These are phyloP conservation scores for Ophiosphaerella korrae DNA, from an alignment of 2,329 filamentous ascomycete species.

Conservation along the genomic window DNA sequence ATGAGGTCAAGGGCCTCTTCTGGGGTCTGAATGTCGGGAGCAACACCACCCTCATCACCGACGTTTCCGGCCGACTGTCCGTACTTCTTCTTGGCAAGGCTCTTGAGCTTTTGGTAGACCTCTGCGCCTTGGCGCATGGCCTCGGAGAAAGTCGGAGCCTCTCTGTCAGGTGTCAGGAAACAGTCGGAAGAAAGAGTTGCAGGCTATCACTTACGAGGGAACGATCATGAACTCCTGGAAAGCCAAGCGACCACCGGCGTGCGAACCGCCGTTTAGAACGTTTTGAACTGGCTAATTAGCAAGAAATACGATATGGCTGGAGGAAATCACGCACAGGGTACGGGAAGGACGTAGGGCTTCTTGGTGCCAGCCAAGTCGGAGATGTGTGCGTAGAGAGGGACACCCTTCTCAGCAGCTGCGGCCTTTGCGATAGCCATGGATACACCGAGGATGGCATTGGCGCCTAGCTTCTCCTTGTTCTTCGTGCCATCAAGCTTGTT, in stretches of 20 bases:
- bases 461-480: conserved; percentile 65
- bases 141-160: conserved; percentile 90
- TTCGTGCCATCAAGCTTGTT: conserved; percentile 60
- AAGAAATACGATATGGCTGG: conserved; percentile 15
- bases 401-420: conserved; percentile 59
- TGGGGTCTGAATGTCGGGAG: conserved; percentile 95
- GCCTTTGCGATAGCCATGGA: conserved; percentile 65
- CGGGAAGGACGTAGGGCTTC: conserved; percentile 61
- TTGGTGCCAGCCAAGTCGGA: conserved; percentile 58
- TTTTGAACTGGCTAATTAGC: conserved; percentile 47
- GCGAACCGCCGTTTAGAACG: conserved; percentile 74
- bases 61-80: conserved; percentile 98
- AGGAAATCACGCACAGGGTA: conserved; percentile 54
- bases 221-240: conserved; percentile 65
- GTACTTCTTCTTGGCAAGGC: conserved; percentile 98
- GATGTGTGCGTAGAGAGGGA: conserved; percentile 64
- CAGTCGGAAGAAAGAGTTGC: conserved; percentile 7
- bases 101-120: conserved; percentile 98
- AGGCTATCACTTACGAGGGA: conserved; percentile 47
- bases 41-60: conserved; percentile 99
- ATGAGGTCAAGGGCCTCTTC: conserved; percentile 98
- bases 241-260: conserved; percentile 87
- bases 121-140: conserved; percentile 95
- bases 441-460: conserved; percentile 65
- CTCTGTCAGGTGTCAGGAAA: conserved; percentile 52